phyloP scores from a whole-genome alignment of 176 grass and related monocot genomes.

The Leersia perrieri region DNA sequence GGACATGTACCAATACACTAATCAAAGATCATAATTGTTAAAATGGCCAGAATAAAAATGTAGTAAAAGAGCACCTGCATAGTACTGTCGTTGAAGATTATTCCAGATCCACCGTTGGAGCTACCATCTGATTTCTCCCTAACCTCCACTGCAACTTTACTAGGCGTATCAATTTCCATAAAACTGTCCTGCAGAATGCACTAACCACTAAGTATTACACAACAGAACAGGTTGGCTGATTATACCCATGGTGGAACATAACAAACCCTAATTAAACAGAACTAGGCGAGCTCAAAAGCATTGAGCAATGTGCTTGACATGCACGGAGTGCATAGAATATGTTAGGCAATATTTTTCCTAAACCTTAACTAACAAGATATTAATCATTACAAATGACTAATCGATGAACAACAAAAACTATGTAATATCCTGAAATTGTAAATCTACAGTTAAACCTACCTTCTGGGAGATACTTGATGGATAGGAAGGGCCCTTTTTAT shows the following conservation, averaged over 20 bases:
- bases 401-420: neutral
- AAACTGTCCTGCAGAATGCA: conserved; percentile 41
- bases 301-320: neutral
- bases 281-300: neutral
- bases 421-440: conserved; percentile 5
- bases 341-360: neutral
- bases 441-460: conserved; percentile 23
- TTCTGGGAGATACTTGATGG: conserved; percentile 14
- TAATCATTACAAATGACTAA: neutral
- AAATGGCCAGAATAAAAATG: conserved; percentile 2
- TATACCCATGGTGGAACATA: neutral
- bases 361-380: neutral
- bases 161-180: conserved; percentile 50
- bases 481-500: conserved; percentile 31
- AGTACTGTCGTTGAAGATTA: conserved; percentile 4
- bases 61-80: conserved; percentile 38
- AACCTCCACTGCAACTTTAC: conserved; percentile 23
- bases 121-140: conserved; percentile 6
- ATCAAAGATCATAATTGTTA: neutral
- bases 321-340: neutral
- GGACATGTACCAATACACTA: neutral
- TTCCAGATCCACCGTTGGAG: conserved; percentile 33
- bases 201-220: neutral
- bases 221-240: neutral
- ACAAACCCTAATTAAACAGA: conserved; percentile 16